These are phyloP conservation scores for Porphyrellus cyaneotinctus DNA, from an alignment of 768 basidiomycete species.

Conservation along the genomic window DNA sequence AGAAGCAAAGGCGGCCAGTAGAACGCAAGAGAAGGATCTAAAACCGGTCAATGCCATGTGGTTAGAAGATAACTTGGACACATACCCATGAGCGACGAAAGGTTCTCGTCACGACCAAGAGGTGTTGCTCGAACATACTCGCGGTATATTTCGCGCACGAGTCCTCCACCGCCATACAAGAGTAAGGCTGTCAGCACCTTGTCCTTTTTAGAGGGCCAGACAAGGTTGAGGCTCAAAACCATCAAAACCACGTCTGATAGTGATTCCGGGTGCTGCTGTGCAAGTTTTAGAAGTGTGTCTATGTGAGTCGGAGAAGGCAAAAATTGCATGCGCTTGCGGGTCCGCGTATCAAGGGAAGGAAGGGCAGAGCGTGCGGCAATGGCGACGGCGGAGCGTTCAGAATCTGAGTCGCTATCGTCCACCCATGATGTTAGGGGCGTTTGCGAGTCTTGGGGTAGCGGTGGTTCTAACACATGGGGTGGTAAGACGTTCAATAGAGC, in stretches of 20 bases:
- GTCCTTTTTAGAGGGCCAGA: constrained; percentile 60
- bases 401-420: constrained; percentile 41
- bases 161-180: constrained; percentile 49
- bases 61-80: neutral
- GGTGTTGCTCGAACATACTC: constrained; percentile 56
- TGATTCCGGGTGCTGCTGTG: constrained; percentile 37
- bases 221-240: constrained; percentile 51
- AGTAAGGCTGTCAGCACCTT: constrained; percentile 53
- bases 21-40: constrained; percentile 42
- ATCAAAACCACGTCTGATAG: constrained; percentile 52
- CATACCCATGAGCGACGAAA: constrained; percentile 39
- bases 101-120: constrained; percentile 55
- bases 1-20: constrained; percentile 73
- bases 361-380: constrained; percentile 34
- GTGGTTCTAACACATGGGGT: constrained; percentile 46
- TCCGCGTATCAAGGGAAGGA: constrained; percentile 53
- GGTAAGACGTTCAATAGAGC: constrained; percentile 53
- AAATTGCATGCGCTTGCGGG: constrained; percentile 57
- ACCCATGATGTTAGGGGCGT: constrained; percentile 12
- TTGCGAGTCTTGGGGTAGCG: constrained; percentile 19
- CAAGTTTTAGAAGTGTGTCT: constrained; percentile 44
- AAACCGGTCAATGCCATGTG: constrained; percentile 5
- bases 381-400: constrained; percentile 31
- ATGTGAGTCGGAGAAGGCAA: constrained; percentile 54
- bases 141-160: constrained; percentile 75